These are phyloP conservation scores for Penicillium salamii DNA, from an alignment of 495 filamentous ascomycete genomes.

Conservation along the genomic window DNA sequence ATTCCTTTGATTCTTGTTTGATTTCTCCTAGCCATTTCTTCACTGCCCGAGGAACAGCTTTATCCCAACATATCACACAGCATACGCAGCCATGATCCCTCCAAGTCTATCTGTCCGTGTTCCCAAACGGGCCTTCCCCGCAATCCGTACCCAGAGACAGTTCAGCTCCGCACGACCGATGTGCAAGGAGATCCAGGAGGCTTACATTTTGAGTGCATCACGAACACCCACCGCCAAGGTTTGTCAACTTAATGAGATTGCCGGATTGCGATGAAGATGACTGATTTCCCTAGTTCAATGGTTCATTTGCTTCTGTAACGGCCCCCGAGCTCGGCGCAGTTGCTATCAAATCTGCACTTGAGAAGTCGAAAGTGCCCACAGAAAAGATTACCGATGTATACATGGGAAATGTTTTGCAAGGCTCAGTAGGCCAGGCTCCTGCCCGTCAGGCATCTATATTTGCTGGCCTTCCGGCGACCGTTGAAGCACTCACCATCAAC, in stretches of 20 bases:
- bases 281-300: conserved; percentile 71
- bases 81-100: conserved; percentile 22
- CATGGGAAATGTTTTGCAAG: conserved; percentile 96
- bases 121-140: conserved; percentile 33
- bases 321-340: conserved; percentile 81
- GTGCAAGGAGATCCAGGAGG: conserved; percentile 75
- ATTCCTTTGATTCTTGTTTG: not conserved
- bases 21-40: not conserved
- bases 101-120: conserved; percentile 28
- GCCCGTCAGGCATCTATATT: conserved; percentile 88
- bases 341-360: conserved; percentile 84
- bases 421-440: conserved; percentile 78
- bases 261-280: not conserved
- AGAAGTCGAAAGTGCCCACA: conserved; percentile 74
- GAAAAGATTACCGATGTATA: conserved; percentile 84
- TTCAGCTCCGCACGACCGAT: conserved; percentile 62
- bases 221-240: conserved; percentile 89
- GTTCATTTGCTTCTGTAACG: conserved; percentile 75
- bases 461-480: conserved; percentile 71
- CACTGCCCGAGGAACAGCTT: not conserved
- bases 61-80: not conserved
- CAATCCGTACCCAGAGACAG: conserved; percentile 54
- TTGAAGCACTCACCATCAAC: conserved; percentile 90
- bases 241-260: conserved; percentile 3
- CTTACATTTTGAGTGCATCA: conserved; percentile 84